Base-by-base conservation (phyloP, 2,329 filamentous ascomycete species). In the Claviceps cyperi region DNA sequence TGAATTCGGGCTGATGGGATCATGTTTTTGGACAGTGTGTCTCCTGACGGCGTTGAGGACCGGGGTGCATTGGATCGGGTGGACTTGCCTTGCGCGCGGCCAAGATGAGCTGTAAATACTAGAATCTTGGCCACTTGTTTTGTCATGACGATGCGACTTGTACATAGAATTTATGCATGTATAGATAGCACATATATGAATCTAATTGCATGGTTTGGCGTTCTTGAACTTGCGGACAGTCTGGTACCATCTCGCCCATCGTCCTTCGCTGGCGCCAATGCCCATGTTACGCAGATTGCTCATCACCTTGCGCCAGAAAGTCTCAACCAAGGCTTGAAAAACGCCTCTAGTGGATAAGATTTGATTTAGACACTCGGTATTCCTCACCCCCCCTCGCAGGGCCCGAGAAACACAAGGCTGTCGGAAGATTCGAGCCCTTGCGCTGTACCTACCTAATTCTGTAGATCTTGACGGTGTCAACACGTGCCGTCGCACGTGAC, bases 1-100 rank as follows among this genome's bases (percentile, higher is more conserved):
- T 43, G 36, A 44, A 36, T 14, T 17, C 47, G 45, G 48, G 50
- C 46, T 53, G 46, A 44, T 50, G 47, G 44, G 46, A 54, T 28
- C 44, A 46, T 7, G 50, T 51, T 51, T 55, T 55, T 53, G 51
- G 43, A 22, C 54, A 52, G 46, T 37, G 15, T 39, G n/a, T 19
- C 17, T 19, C 8, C 5, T 11, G 28, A 32, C 28, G 9, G 9
- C 9, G 28, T 32, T 32, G 28, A 32, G 28, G 9, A 32, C 11
- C 28, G 38, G 17, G 9, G 21, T 21, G 38, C 17, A 43, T 24
- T 43, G 22, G 40, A 43, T 15, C 5, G 19, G 22, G 40, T 43
- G 21, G 15, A 32, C 9, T 15, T n/a, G 13, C 15, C 40, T 24
- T 43, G 40, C 19, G 7, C 21, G 6, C 5, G 39, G 0, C 9